A percentile compares a stretch with the other conserved stretches of the same genome.
These are phyloP conservation scores for Xylariaceae sp. DNA, from an alignment of 2,329 filamentous ascomycete species.

Conservation along the genomic window DNA sequence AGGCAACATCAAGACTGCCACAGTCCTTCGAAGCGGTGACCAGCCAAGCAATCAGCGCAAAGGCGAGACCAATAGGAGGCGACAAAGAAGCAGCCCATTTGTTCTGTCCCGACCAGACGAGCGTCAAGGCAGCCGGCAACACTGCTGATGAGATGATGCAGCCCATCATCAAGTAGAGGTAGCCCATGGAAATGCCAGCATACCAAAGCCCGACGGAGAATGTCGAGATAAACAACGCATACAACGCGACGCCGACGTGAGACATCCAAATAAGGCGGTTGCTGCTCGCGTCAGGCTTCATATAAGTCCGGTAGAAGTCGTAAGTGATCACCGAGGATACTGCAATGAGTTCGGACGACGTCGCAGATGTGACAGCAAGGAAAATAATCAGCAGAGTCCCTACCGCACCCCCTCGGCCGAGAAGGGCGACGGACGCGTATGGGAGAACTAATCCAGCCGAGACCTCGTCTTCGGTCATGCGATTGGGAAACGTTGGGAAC, in stretches of 20 bases:
- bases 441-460: slow-evolving; percentile 79
- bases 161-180: slow-evolving; percentile 85
- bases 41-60: slow-evolving; percentile 70
- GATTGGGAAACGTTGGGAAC: slow-evolving; percentile 67
- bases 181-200: slow-evolving; percentile 78
- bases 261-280: slow-evolving; percentile 74
- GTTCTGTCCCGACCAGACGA: slow-evolving; percentile 77
- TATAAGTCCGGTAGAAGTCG: slow-evolving; percentile 81
- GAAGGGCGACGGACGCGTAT: slow-evolving; percentile 74
- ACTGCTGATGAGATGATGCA: slow-evolving; percentile 84
- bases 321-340: slow-evolving; percentile 86
- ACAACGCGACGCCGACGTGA: slow-evolving; percentile 64
- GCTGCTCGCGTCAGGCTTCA: slow-evolving; percentile 72
- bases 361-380: slow-evolving; percentile 83
- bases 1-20: slow-evolving; percentile 62
- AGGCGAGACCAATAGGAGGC: slow-evolving; percentile 63
- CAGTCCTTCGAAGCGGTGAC: slow-evolving; percentile 68
- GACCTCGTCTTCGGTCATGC: slow-evolving; percentile 69
- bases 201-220: slow-evolving; percentile 73
- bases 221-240: slow-evolving; percentile 69
- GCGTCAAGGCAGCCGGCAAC: slow-evolving; percentile 71
- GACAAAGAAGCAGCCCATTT: slow-evolving; percentile 66
- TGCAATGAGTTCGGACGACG: slow-evolving; percentile 77
- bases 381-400: slow-evolving; percentile 77
- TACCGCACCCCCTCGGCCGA: slow-evolving; percentile 75